Evolutionary conservation across 768 basidiomycete species (phyloP).

Genomic region (Suillus alpinus): DNA sequence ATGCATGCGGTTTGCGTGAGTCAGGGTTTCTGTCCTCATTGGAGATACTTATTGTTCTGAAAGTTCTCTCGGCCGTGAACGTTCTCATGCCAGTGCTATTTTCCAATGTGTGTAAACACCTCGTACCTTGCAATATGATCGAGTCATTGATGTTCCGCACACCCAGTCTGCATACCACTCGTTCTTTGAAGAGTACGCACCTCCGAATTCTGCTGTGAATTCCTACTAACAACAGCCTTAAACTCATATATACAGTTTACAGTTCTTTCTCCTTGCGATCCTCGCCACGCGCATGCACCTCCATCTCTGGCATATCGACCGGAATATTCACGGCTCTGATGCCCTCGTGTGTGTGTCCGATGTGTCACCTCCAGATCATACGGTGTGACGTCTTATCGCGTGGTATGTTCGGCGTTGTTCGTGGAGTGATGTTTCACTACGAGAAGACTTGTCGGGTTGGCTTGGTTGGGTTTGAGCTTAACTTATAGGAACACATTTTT

Average conservation of each 20-base stretch:
- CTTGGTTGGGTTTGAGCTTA: no score
- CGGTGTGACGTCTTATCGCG: neutral
- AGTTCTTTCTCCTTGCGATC: neutral
- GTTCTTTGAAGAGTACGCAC: neutral
- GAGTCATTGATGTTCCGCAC: neutral
- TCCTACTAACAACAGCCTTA: neutral
- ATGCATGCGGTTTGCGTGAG: no score
- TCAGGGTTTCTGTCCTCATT: no score
- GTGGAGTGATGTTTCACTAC: neutral
- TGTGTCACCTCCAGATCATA: neutral
- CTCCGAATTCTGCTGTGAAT: neutral
- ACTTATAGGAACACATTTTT: no score
- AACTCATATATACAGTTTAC: neutral
- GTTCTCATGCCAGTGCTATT: neutral
- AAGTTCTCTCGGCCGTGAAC: neutral
- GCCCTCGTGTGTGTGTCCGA: neutral
- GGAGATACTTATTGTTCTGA: no score
- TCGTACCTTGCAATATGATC: neutral
- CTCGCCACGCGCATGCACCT: neutral
- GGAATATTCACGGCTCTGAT: neutral
- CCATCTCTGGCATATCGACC: neutral
- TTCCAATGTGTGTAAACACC: neutral
- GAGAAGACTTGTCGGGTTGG: neutral
- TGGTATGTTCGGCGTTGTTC: neutral
- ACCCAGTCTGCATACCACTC: neutral